Evolutionary conservation across 1,284 basidiomycete species (phyloP).

Genomic region (Lentinula novae-zelandiae): DNA sequence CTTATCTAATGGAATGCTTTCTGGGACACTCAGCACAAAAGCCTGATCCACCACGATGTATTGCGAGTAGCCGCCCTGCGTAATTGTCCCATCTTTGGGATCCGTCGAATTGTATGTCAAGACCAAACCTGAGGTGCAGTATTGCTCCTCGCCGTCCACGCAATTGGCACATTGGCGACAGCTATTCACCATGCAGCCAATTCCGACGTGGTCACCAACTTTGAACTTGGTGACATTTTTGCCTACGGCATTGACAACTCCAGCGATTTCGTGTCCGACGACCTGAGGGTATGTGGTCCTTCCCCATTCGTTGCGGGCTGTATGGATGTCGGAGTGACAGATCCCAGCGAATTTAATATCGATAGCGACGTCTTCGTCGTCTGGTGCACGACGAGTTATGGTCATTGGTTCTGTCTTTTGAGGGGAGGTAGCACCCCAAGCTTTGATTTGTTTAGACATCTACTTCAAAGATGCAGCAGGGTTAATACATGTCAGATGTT

Average conservation of each 20-base stretch:
- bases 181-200: constrained; percentile 12
- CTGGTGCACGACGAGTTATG: constrained; percentile 1
- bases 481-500: not conserved
- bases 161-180: constrained; percentile 9
- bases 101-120: not conserved
- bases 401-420: constrained; percentile 2
- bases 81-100: constrained; percentile 4
- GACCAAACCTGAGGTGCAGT: not conserved
- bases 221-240: constrained; percentile 10
- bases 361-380: constrained; percentile 9
- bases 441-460: constrained; percentile 3
- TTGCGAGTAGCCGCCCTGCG: constrained; percentile 9
- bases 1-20: constrained; percentile 4
- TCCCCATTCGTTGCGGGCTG: constrained; percentile 4
- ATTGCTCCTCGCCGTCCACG: constrained; percentile 11
- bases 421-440: constrained; percentile 3
- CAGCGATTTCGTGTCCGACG: constrained; percentile 10
- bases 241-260: constrained; percentile 4
- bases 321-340: constrained; percentile 12
- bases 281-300: constrained; percentile 5
- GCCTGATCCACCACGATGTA: constrained; percentile 11
- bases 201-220: constrained; percentile 7
- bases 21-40: constrained; percentile 7
- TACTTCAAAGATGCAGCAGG: not conserved
- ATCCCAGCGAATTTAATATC: constrained; percentile 12